Evolutionary conservation across 345 rosid genomes (phyloP).

Genomic region (Camelina hispida): DNA sequence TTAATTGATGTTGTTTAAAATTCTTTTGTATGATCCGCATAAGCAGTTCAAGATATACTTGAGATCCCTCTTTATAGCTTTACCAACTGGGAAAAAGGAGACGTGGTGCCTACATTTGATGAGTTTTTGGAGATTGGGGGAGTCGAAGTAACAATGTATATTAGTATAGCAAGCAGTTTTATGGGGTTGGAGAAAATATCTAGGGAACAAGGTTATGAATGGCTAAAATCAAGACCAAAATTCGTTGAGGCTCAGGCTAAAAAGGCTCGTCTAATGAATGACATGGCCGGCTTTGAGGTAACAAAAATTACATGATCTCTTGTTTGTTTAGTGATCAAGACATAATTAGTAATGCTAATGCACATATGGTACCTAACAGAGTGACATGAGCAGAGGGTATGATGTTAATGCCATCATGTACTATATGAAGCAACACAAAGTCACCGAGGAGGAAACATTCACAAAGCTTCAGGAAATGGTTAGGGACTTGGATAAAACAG

Average conservation of each 20-base stretch:
- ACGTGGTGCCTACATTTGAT: neutral
- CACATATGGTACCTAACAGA: no score
- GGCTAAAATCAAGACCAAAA: constrained; percentile 24
- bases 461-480: neutral
- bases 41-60: neutral
- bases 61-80: neutral
- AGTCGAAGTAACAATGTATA: neutral
- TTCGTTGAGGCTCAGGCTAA: neutral
- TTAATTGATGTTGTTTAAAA: neutral
- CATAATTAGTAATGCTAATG: no score
- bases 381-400: constrained; percentile 37
- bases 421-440: constrained; percentile 23
- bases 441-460: neutral
- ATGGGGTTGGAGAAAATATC: neutral
- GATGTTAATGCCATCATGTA: neutral
- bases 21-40: neutral
- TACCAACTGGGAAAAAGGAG: neutral
- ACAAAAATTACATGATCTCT: neutral
- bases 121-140: constrained; percentile 12
- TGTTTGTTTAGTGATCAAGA: neutral
- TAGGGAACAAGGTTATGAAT: constrained; percentile 16
- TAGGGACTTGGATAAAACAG: neutral
- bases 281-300: constrained; percentile 22
- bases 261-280: constrained; percentile 15
- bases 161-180: neutral